phyloP scores from a whole-genome alignment of 352 stramenopile species.

The Plasmopara viticola region DNA sequence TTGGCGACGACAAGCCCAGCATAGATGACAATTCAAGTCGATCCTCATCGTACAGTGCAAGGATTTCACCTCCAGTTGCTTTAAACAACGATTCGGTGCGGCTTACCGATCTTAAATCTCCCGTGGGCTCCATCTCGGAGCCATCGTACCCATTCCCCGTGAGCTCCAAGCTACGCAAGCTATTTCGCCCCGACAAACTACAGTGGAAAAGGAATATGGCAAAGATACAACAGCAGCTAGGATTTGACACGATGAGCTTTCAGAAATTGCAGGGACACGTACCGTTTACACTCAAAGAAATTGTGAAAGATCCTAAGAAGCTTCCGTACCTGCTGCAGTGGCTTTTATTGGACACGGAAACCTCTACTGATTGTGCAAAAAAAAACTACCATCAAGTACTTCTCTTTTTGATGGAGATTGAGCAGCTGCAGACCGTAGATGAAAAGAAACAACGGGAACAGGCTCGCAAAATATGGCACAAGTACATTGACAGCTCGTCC shows the following conservation, averaged over 20 bases:
- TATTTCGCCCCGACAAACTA: conserved; percentile 57
- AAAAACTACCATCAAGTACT: conserved; percentile 73
- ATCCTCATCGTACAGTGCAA: background rate
- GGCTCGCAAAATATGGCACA: conserved; percentile 78
- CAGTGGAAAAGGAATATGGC: conserved; percentile 45
- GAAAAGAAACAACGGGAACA: conserved; percentile 62
- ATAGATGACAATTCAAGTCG: background rate
- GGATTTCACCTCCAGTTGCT: no score
- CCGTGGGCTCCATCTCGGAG: conserved; percentile 3
- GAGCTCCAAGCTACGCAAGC: conserved; percentile 67
- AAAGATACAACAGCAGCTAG: conserved; percentile 38
- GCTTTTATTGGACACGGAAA: conserved; percentile 56
- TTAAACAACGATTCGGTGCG: no score
- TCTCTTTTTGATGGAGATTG: conserved; percentile 78
- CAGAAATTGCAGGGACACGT: conserved; percentile 71
- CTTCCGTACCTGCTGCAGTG: conserved; percentile 74
- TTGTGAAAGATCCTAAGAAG: conserved; percentile 84
- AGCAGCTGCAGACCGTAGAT: conserved; percentile 68
- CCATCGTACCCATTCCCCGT: conserved; percentile 55
- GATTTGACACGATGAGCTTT: conserved; percentile 53
- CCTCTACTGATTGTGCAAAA: conserved; percentile 30
- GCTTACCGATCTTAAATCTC: no score
- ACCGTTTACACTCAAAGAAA: conserved; percentile 76
- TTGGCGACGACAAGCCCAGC: conserved; percentile 53
- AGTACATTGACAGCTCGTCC: conserved; percentile 76